Percentiles rank a stretch among this genome's conserved stretches.
These are phyloP conservation scores for Drosera spatulata DNA, from an alignment of 179 eudicot species.

Conservation along the genomic window DNA sequence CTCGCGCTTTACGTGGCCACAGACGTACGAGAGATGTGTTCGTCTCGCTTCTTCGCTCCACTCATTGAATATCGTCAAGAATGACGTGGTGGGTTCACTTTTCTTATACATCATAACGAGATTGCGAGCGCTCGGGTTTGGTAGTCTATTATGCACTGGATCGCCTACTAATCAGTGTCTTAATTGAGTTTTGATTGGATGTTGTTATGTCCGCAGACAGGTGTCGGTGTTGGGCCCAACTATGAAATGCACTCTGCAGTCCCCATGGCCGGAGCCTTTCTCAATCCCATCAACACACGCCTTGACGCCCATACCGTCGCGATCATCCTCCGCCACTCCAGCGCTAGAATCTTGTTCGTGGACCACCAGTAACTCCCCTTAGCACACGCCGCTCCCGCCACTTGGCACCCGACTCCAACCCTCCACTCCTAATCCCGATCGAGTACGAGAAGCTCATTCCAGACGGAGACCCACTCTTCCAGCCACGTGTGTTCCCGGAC, in stretches of 20 bases:
- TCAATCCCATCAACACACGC: constrained; percentile 49
- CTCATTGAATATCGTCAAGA: constrained; percentile 36
- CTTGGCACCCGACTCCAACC: constrained; percentile 3
- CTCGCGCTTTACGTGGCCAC: constrained; percentile 45
- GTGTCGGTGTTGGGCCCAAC: constrained; percentile 55
- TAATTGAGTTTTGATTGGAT: too few relatives aligned
- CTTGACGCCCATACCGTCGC: constrained; percentile 52
- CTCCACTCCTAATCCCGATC: constrained; percentile 20
- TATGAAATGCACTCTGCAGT: constrained; percentile 68
- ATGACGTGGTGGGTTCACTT: constrained; percentile 40
- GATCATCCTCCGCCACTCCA: constrained; percentile 36
- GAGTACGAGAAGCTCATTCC: constrained; percentile 38
- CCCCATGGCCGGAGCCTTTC: constrained; percentile 51
- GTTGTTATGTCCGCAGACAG: too few relatives aligned
- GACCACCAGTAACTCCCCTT: constrained; percentile 21
- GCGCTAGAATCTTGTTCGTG: constrained; percentile 38
- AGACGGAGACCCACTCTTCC: constrained; percentile 2
- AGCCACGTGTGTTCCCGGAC: constrained; percentile 5
- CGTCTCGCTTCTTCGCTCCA: constrained; percentile 63
- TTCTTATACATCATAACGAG: background rate
- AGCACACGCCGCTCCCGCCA: constrained; percentile 15
- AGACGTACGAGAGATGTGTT: constrained; percentile 62
- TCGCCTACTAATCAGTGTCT: too few relatives aligned
- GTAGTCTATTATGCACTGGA: too few relatives aligned
- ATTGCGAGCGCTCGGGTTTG: too few relatives aligned